A percentile compares a stretch with the other conserved stretches of the same genome.
Evolutionary conservation across 2,329 filamentous ascomycete genomes (phyloP).

Genomic region (Sclerotinia minor): DNA sequence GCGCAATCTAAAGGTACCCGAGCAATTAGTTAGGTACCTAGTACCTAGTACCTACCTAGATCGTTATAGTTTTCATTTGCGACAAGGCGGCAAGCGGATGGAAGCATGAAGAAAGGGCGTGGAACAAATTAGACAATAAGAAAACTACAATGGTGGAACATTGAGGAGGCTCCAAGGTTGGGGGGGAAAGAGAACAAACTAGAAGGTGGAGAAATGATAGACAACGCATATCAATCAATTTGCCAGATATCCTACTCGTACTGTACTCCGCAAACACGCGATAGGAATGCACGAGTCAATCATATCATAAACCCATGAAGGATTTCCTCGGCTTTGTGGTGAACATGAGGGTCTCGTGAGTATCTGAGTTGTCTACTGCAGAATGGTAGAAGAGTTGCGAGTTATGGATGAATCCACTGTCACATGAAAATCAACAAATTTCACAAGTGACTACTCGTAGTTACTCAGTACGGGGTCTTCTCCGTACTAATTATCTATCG

Average conservation of each 20-base stretch:
- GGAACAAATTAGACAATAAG: conserved; percentile 12
- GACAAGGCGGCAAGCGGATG: neutral
- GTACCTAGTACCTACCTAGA: too few relatives aligned
- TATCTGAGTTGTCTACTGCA: neutral
- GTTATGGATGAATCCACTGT: neutral
- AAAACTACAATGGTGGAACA: too few relatives aligned
- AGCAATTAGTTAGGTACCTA: too few relatives aligned
- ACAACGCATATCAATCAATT: neutral
- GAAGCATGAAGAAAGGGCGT: conserved; percentile 2
- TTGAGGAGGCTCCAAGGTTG: too few relatives aligned
- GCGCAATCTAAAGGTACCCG: neutral
- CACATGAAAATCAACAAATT: conserved; percentile 5
- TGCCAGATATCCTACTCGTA: neutral
- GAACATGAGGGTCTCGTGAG: neutral
- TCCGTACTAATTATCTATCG: too few relatives aligned
- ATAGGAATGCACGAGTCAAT: neutral
- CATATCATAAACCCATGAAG: too few relatives aligned
- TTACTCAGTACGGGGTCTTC: too few relatives aligned
- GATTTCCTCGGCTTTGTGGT: neutral
- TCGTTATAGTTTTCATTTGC: neutral
- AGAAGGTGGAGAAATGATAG: neutral
- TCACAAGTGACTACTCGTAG: too few relatives aligned
- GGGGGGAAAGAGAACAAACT: too few relatives aligned
- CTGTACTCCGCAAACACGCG: neutral
- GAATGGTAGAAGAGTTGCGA: neutral